These are phyloP conservation scores for Mycogone perniciosa DNA, from an alignment of 2,329 filamentous ascomycete genomes.

Conservation along the genomic window DNA sequence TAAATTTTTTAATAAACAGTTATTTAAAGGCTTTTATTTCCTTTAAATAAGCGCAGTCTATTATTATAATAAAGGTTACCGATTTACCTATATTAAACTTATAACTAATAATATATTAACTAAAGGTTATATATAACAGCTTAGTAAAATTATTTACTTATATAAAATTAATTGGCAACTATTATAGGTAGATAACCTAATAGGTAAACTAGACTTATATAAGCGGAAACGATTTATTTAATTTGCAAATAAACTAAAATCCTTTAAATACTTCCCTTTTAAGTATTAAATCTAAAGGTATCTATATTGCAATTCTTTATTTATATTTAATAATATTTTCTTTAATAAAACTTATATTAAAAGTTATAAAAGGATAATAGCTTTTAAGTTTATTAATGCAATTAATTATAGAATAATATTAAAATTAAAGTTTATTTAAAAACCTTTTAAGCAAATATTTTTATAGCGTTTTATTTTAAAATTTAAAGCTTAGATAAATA, in stretches of 20 bases:
- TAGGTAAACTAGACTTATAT: conserved; percentile 12
- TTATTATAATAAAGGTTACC: conserved; percentile 24
- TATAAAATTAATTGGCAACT: conserved; percentile 10
- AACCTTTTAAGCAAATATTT: no score
- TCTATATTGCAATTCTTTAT: background rate
- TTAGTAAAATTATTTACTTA: conserved; percentile 15
- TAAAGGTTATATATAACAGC: conserved; percentile 22
- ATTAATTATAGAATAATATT: background rate
- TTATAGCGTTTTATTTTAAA: no score
- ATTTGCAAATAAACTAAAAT: background rate
- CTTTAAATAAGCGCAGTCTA: conserved; percentile 9
- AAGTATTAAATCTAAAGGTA: background rate
- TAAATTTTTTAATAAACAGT: conserved; percentile 11
- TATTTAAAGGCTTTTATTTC: conserved; percentile 18
- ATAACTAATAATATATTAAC: conserved; percentile 16
- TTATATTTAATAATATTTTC: no score
- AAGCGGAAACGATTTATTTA: conserved; percentile 13
- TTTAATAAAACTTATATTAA: background rate
- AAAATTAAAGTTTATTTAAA: background rate
- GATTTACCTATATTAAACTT: conserved; percentile 17
- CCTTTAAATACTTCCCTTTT: background rate
- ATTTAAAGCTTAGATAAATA: no score
- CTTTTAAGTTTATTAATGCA: background rate
- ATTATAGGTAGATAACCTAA: conserved; percentile 9
- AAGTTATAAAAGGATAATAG: background rate